phyloP scores from a whole-genome alignment of 805 yeast species.

The Candida stauntonica region DNA sequence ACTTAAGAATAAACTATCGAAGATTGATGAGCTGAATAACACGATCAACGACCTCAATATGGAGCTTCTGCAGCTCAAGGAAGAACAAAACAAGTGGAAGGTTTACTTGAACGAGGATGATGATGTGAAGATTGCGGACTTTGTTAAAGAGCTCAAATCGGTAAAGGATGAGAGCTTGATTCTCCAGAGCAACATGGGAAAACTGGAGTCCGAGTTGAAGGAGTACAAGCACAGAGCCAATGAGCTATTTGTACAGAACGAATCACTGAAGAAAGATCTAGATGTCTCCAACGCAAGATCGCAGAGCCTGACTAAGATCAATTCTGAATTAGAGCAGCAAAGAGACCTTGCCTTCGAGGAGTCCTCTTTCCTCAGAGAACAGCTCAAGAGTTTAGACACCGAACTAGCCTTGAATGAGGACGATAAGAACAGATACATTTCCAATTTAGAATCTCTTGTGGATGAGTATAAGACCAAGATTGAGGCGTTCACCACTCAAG shows the following conservation, averaged over 20 bases:
- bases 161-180: slow-evolving; percentile 37
- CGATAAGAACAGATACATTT: slow-evolving; percentile 20
- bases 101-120: slow-evolving; percentile 34
- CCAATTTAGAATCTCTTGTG: slow-evolving; percentile 35
- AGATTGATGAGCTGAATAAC: slow-evolving; percentile 39
- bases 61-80: slow-evolving; percentile 43
- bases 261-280: slow-evolving; percentile 26
- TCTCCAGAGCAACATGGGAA: slow-evolving; percentile 30
- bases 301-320: slow-evolving; percentile 29
- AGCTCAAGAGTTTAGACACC: slow-evolving; percentile 46
- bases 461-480: slow-evolving; percentile 53
- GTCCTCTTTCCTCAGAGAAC: slow-evolving; percentile 51
- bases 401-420: slow-evolving; percentile 22
- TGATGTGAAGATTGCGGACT: slow-evolving; percentile 30
- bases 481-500: slow-evolving; percentile 34
- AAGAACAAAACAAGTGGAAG: slow-evolving; percentile 45
- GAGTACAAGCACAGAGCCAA: slow-evolving; percentile 27
- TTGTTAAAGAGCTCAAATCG: slow-evolving; percentile 36
- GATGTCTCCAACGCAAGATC: slow-evolving; percentile 25
- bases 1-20: slow-evolving; percentile 35
- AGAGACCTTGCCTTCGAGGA: slow-evolving; percentile 52
- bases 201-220: slow-evolving; percentile 27
- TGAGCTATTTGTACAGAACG: slow-evolving; percentile 37
- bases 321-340: slow-evolving; percentile 47
- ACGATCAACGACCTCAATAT: slow-evolving; percentile 45